phyloP scores from a whole-genome alignment of 768 basidiomycete genomes.

The Boletus patriciae region DNA sequence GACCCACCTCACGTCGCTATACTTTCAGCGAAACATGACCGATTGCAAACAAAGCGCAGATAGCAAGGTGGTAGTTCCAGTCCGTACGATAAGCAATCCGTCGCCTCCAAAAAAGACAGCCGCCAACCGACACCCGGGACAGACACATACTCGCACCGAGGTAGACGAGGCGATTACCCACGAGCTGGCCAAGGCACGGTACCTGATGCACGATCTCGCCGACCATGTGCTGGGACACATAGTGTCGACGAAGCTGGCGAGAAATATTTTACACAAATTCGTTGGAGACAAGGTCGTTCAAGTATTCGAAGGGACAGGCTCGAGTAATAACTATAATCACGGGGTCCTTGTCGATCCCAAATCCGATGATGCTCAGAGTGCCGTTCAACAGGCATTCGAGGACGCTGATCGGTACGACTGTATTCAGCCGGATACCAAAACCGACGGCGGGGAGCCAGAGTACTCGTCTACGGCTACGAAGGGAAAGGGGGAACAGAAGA shows the following conservation, averaged over 20 bases:
- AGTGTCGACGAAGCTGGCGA: background rate
- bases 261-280: background rate
- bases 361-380: background rate
- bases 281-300: background rate
- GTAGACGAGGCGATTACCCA: constrained; percentile 1
- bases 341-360: background rate
- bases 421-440: background rate
- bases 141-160: background rate
- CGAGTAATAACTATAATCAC: too few relatives aligned
- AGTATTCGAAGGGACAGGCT: background rate
- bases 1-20: background rate
- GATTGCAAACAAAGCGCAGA: background rate
- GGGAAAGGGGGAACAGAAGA: background rate
- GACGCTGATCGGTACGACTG: background rate
- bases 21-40: too few relatives aligned
- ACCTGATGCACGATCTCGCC: constrained; percentile 13
- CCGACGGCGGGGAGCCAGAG: background rate
- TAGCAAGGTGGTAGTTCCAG: background rate
- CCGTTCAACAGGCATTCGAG: constrained; percentile 8
- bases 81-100: background rate
- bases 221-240: constrained; percentile 7
- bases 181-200: constrained; percentile 10
- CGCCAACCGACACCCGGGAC: constrained; percentile 1
- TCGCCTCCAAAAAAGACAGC: constrained; percentile 6
- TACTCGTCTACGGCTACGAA: background rate